Evolutionary conservation across 768 basidiomycete genomes (phyloP).

Genomic region (Solioccasus polychromus): DNA sequence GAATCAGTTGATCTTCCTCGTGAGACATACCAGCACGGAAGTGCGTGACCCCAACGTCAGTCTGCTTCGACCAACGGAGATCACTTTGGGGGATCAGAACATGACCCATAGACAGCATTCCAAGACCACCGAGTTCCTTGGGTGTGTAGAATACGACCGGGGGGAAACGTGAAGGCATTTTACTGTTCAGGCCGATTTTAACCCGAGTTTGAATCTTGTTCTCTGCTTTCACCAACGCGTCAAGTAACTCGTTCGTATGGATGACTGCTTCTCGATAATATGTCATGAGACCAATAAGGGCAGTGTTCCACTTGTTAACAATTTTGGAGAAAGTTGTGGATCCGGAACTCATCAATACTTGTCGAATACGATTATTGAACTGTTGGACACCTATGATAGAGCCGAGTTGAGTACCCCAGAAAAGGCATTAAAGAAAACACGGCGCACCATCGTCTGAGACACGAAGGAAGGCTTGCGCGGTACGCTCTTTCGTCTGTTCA

Average conservation of each 20-base stretch:
- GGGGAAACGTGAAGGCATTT: conserved; percentile 99
- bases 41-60: conserved; percentile 95
- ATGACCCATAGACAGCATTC: conserved; percentile 99
- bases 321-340: conserved; percentile 99
- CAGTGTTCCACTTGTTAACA: conserved; percentile 97
- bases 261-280: conserved; percentile 98
- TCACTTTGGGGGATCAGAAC: conserved; percentile 98
- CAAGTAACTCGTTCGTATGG: conserved; percentile 94
- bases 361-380: conserved; percentile 96
- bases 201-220: conserved; percentile 99
- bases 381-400: conserved; percentile 71
- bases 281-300: conserved; percentile 93
- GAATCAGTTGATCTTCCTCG: conserved; percentile 92
- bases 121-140: conserved; percentile 97
- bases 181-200: conserved; percentile 98
- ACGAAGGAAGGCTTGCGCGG: conserved; percentile 95
- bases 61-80: conserved; percentile 97
- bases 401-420: neutral
- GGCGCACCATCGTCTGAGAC: conserved; percentile 87
- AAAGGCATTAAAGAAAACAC: too few species aligned
- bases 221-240: conserved; percentile 96
- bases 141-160: conserved; percentile 95
- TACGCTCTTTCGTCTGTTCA: conserved; percentile 95
- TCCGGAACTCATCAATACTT: conserved; percentile 97
- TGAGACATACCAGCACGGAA: conserved; percentile 99